Evolutionary conservation across 331 rosid genomes (phyloP).

Genomic region (Malus hybrid): DNA sequence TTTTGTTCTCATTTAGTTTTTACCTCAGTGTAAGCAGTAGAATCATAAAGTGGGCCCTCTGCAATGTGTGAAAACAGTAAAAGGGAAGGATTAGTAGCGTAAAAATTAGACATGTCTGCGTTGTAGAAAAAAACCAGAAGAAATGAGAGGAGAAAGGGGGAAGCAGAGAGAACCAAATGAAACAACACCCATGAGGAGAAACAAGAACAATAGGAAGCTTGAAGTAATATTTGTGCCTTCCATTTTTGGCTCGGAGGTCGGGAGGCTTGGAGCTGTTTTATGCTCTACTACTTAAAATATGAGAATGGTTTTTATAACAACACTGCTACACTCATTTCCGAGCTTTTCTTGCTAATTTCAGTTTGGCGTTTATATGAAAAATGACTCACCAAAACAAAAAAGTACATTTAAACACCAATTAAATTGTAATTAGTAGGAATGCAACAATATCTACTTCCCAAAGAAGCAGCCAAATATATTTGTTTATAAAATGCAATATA

Average conservation of each 20-base stretch:
- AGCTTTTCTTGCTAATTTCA: neutral
- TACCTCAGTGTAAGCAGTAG: constrained; percentile 80
- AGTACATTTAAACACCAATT: neutral
- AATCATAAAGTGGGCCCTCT: constrained; percentile 87
- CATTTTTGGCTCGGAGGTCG: neutral
- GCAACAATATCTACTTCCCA: no score
- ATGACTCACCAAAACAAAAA: neutral
- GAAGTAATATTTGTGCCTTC: neutral
- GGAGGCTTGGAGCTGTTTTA: neutral
- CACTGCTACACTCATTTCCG: neutral
- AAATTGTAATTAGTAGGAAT: no score
- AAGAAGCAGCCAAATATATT: neutral
- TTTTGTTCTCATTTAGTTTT: neutral
- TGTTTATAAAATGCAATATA: no score
- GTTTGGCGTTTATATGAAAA: no score
- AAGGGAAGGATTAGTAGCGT: neutral
- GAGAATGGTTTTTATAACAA: neutral
- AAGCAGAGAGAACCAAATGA: constrained; percentile 13
- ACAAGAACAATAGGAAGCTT: neutral
- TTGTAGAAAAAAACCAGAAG: neutral
- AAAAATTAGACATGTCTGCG: neutral
- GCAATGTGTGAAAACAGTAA: constrained; percentile 1
- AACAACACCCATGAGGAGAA: constrained; percentile 6
- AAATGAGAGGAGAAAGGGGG: neutral
- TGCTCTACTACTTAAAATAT: neutral